Evolutionary conservation across 2,329 filamentous ascomycete species (phyloP).

Genomic region (Capronia epimyces): DNA sequence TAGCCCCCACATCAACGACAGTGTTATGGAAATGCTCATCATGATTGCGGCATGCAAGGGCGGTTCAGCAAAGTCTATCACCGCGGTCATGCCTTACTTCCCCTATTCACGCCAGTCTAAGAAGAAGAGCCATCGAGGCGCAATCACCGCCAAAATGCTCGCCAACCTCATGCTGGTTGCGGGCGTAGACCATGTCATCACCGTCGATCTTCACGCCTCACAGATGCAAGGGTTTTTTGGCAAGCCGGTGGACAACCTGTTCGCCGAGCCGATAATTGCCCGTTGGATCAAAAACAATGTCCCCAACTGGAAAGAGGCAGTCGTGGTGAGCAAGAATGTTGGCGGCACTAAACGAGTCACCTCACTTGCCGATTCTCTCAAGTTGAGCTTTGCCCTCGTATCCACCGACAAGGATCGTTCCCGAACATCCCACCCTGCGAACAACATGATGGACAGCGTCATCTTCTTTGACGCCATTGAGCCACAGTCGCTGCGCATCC

Average conservation of each 20-base stretch:
- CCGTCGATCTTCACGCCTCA: constrained; percentile 90
- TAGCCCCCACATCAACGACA: constrained; percentile 93
- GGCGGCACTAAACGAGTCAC: constrained; percentile 96
- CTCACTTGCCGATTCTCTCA: constrained; percentile 87
- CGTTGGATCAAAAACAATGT: constrained; percentile 93
- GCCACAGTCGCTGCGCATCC: constrained; percentile 35
- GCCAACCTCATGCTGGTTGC: constrained; percentile 90
- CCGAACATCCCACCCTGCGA: constrained; percentile 36
- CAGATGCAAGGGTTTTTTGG: constrained; percentile 99
- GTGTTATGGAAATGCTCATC: constrained; percentile 97
- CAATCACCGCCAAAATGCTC: constrained; percentile 94
- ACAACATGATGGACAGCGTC: constrained; percentile 70
- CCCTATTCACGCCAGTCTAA: constrained; percentile 99
- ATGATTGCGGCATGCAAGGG: constrained; percentile 99
- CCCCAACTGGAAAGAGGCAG: constrained; percentile 72
- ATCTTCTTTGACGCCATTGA: constrained; percentile 63
- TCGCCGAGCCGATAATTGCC: constrained; percentile 90
- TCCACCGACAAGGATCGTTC: constrained; percentile 66
- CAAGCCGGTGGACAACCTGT: constrained; percentile 93
- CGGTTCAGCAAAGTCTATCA: constrained; percentile 65
- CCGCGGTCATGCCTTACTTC: constrained; percentile 48
- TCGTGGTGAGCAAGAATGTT: constrained; percentile 97
- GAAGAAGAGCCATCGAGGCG: constrained; percentile 94
- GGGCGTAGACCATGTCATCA: constrained; percentile 95
- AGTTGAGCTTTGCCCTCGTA: constrained; percentile 96